phyloP scores from a whole-genome alignment of 352 stramenopile genomes.

The Hyaloperonospora arabidopsidis region DNA sequence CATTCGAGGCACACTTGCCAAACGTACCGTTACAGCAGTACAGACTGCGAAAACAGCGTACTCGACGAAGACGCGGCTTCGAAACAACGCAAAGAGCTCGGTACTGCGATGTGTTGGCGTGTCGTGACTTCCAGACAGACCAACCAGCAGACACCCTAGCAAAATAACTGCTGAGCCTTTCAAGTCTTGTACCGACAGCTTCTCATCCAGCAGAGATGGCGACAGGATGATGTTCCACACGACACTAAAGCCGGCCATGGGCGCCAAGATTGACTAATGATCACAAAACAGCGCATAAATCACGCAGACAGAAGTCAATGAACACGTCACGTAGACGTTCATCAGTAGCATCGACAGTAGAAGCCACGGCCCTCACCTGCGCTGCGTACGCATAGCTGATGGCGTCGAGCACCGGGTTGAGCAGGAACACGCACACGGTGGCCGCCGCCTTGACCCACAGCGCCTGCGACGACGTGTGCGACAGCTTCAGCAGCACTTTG shows the following conservation, averaged over 20 bases:
- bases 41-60: constrained; percentile 47
- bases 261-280: constrained; percentile 67
- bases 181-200: constrained; percentile 65
- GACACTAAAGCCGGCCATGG: constrained; percentile 83
- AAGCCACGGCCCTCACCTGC: constrained; percentile 38
- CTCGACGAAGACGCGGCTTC: constrained; percentile 57
- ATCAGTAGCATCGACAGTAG: not conserved
- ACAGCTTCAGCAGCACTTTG: constrained; percentile 76
- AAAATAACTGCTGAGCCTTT: constrained; percentile 70
- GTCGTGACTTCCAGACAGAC: constrained; percentile 72
- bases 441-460: constrained; percentile 55
- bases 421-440: constrained; percentile 70
- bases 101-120: constrained; percentile 66
- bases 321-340: constrained; percentile 11
- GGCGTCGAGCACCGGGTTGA: constrained; percentile 83
- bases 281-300: constrained; percentile 1
- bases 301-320: constrained; percentile 18
- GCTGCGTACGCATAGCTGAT: constrained; percentile 80
- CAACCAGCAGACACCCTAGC: constrained; percentile 63
- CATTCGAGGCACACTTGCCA: too few relatives aligned
- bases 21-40: constrained; percentile 36
- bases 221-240: constrained; percentile 84
- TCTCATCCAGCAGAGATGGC: constrained; percentile 74
- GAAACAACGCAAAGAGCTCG: constrained; percentile 77
- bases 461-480: constrained; percentile 55